A percentile compares a stretch with the other conserved stretches of the same genome.
These are phyloP conservation scores for Trichocomaceae sp. DNA, from an alignment of 2,329 filamentous ascomycete species.

Conservation along the genomic window DNA sequence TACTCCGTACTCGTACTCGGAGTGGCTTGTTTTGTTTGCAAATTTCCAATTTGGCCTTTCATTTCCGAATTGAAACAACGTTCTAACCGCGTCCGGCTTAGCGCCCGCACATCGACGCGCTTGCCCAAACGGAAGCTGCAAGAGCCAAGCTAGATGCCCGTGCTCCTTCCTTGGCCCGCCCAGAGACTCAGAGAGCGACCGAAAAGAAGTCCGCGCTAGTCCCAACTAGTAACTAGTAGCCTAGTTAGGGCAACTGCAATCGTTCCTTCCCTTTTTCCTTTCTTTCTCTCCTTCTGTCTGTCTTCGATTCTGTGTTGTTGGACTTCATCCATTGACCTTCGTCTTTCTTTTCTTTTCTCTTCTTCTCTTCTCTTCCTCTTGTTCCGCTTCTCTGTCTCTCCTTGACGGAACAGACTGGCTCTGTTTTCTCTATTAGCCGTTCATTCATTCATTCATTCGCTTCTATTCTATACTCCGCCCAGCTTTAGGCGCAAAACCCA, in stretches of 20 bases:
- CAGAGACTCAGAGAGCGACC: no score
- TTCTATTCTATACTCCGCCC: not conserved
- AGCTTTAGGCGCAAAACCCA: not conserved
- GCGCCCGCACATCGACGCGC: not conserved
- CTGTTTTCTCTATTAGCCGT: not conserved
- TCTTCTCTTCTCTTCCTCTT: conserved; percentile 17
- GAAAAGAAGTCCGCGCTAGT: no score
- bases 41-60: not conserved
- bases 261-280: conserved; percentile 12
- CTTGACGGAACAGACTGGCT: conserved; percentile 6
- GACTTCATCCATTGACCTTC: not conserved
- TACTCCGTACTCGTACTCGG: no score
- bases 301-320: no score
- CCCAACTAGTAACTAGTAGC: not conserved
- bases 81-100: not conserved
- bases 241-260: not conserved
- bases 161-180: not conserved
- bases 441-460: not conserved
- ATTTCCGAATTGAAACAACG: not conserved
- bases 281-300: conserved; percentile 17
- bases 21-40: no score
- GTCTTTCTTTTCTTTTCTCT: conserved; percentile 16
- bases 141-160: not conserved
- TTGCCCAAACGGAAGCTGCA: conserved; percentile 1
- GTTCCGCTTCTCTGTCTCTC: conserved; percentile 6